Conservation (phyloP, 2,329 filamentous ascomycete genomes). For the Scolecobasidium constrictum region DNA sequence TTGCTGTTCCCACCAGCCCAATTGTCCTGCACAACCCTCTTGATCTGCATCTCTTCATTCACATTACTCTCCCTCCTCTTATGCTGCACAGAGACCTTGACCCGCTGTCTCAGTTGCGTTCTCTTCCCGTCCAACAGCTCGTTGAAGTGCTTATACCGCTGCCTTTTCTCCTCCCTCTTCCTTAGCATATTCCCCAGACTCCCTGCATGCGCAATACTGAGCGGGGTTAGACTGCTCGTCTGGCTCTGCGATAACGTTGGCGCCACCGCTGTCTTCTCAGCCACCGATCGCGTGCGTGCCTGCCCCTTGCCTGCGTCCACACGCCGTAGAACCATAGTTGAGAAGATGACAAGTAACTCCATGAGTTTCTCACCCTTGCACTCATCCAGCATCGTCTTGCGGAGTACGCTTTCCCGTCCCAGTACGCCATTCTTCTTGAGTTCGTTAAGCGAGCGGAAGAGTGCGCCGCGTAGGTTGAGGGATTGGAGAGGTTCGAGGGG, state of each 20-base stretch:
- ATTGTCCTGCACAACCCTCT: slow-evolving; percentile 54
- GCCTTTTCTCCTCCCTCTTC: slow-evolving; percentile 48
- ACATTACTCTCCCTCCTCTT: slow-evolving; percentile 24
- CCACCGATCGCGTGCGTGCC: slow-evolving; percentile 33
- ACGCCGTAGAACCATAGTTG: slow-evolving; percentile 69
- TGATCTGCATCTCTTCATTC: slow-evolving; percentile 27
- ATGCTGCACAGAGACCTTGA: slow-evolving; percentile 27
- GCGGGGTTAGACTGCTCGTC: slow-evolving; percentile 41
- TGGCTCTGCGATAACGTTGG: slow-evolving; percentile 19
- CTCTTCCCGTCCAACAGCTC: slow-evolving; percentile 55
- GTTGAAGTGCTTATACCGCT: slow-evolving; percentile 52
- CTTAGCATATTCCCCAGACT: slow-evolving; percentile 51
- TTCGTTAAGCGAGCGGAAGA: slow-evolving; percentile 71
- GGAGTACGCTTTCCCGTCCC: slow-evolving; percentile 66
- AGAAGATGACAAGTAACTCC: slow-evolving; percentile 76
- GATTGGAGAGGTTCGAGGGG: slow-evolving; percentile 85
- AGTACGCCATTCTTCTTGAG: slow-evolving; percentile 80
- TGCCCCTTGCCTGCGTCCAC: slow-evolving; percentile 35
- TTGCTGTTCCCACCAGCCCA: slow-evolving; percentile 68
- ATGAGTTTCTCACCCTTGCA: slow-evolving; percentile 87
- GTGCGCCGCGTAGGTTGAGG: slow-evolving; percentile 73
- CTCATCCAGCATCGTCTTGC: slow-evolving; percentile 95
- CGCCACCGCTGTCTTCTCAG: slow-evolving; percentile 39
- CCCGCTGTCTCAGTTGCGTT: slow-evolving; percentile 42
- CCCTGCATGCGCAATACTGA: slow-evolving; percentile 63